Percentiles rank a stretch among this genome's conserved stretches.
These are phyloP conservation scores for Globisporangium heterothallicum DNA, from an alignment of 352 stramenopile species.

Conservation along the genomic window DNA sequence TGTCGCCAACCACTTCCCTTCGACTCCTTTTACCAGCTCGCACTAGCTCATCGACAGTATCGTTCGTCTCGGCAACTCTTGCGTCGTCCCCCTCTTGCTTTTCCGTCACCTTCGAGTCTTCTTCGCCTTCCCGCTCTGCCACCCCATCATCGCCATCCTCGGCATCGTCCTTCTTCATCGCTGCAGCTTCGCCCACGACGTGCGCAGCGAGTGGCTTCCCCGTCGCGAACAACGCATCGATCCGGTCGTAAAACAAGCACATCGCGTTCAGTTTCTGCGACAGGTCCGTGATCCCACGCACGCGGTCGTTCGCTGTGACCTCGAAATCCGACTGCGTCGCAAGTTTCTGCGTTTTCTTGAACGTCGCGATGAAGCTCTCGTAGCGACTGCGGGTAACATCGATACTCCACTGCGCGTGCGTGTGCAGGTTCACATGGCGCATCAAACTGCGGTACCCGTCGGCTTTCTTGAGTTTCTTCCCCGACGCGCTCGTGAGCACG, in stretches of 20 bases:
- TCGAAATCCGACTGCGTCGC: conserved; percentile 11
- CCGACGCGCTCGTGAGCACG: conserved; percentile 3
- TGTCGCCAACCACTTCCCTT: background rate
- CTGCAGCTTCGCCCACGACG: no score
- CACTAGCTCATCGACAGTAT: no score
- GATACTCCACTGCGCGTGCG: conserved; percentile 33
- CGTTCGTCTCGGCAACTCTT: no score
- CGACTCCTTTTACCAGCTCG: conserved; percentile 1
- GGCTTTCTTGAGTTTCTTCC: conserved; percentile 39
- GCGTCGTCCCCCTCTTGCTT: no score
- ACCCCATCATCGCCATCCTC: background rate
- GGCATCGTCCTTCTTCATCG: background rate
- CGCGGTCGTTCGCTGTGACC: conserved; percentile 16
- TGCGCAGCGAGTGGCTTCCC: conserved; percentile 1
- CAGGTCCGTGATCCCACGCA: conserved; percentile 11
- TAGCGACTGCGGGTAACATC: conserved; percentile 49
- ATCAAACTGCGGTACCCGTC: conserved; percentile 49
- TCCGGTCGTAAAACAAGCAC: conserved; percentile 23
- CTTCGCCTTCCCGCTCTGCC: no score
- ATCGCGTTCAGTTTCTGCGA: conserved; percentile 19
- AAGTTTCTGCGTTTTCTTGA: conserved; percentile 20
- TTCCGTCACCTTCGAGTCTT: no score
- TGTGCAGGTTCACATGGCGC: conserved; percentile 39
- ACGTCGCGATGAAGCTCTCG: conserved; percentile 47
- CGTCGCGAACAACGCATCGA: conserved; percentile 22